Evolutionary conservation across 2,329 filamentous ascomycete species (phyloP).

Genomic region (Diaporthe sp.): DNA sequence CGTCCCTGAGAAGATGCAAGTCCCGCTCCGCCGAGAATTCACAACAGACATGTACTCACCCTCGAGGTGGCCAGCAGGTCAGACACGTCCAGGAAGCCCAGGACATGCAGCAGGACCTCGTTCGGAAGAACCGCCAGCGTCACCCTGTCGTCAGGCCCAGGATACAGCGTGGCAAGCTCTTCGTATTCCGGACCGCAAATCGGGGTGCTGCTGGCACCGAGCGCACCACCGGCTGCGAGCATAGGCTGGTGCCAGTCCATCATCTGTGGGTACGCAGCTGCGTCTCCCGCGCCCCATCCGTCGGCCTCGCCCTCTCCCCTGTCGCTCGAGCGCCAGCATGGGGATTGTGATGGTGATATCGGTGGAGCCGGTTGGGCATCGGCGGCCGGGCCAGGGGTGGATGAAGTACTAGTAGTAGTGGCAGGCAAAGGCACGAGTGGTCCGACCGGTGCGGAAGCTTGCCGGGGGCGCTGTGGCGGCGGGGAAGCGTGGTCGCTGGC

Average conservation of each 20-base stretch:
- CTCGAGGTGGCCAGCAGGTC: slow-evolving; percentile 69
- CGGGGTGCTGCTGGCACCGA: background rate
- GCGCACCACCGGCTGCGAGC: slow-evolving; percentile 15
- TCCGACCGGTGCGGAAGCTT: slow-evolving; percentile 21
- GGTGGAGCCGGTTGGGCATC: slow-evolving; percentile 45
- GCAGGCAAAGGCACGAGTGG: background rate
- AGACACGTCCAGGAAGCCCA: slow-evolving; percentile 69
- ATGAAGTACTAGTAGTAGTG: background rate
- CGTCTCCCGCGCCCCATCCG: background rate
- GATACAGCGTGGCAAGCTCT: background rate
- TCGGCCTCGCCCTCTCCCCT: background rate
- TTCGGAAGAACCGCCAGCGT: slow-evolving; percentile 63
- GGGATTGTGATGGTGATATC: slow-evolving; percentile 40
- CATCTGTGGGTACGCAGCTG: slow-evolving; percentile 15
- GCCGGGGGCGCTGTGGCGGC: slow-evolving; percentile 22
- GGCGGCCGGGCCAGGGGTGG: slow-evolving; percentile 33
- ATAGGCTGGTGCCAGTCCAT: slow-evolving; percentile 9
- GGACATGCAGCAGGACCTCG: slow-evolving; percentile 69
- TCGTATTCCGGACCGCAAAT: background rate
- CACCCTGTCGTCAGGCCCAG: slow-evolving; percentile 8
- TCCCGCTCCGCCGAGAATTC: background rate
- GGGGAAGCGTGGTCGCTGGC: slow-evolving; percentile 36
- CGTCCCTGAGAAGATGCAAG: background rate
- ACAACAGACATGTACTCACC: slow-evolving; percentile 58
- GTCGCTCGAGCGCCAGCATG: slow-evolving; percentile 25